Conservation (phyloP, 257 asterid species). For the Petrea volubilis region DNA sequence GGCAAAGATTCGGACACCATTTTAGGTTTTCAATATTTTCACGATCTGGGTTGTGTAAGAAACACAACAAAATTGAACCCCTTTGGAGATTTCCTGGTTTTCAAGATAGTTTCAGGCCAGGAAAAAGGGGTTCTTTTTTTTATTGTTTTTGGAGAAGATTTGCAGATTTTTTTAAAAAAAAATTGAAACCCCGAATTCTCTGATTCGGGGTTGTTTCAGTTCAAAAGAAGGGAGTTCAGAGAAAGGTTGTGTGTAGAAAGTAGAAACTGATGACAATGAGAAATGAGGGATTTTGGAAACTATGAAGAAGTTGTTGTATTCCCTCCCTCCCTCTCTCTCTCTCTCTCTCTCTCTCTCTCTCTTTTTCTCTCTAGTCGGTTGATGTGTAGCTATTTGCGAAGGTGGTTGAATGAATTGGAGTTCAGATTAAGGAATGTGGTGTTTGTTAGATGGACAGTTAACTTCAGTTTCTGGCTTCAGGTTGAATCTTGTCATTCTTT, state of each 20-base stretch:
- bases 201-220: neutral
- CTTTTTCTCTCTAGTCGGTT: neutral
- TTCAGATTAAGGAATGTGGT: constrained; percentile 20
- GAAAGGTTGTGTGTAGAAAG: neutral
- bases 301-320: neutral
- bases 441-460: neutral
- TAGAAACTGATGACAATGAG: neutral
- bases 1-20: constrained; percentile 46
- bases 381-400: constrained; percentile 22
- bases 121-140: neutral
- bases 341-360: neutral
- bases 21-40: neutral
- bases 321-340: neutral
- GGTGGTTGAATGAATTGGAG: constrained; percentile 15
- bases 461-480: neutral
- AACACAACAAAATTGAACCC: neutral
- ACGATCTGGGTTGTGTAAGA: constrained; percentile 5
- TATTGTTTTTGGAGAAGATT: neutral
- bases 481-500: too few species aligned
- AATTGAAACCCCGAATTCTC: neutral
- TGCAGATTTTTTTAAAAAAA: neutral
- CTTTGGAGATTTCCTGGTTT: neutral
- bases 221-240: neutral
- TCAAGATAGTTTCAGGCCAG: neutral
- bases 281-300: neutral